These are phyloP conservation scores for Scedosporium aurantiacum DNA, from an alignment of 2,329 filamentous ascomycete genomes.

Conservation along the genomic window DNA sequence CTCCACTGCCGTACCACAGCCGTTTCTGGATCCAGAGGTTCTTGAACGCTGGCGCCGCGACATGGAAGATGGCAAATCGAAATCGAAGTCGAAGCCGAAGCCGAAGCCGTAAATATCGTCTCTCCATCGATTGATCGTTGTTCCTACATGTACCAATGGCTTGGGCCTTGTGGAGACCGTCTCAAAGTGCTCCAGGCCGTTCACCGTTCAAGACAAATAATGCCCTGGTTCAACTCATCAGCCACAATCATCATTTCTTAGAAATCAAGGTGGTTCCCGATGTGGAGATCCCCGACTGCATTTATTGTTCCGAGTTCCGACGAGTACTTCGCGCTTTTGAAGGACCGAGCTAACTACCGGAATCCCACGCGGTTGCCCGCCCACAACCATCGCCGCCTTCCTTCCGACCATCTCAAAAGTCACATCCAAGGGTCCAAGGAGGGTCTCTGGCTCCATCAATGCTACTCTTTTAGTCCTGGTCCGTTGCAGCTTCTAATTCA, in stretches of 20 bases:
- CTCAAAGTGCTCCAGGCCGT: not conserved
- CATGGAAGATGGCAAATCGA: not conserved
- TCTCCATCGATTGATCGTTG: not conserved
- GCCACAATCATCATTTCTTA: not conserved
- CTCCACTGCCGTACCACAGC: conserved; percentile 19
- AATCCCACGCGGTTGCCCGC: not conserved
- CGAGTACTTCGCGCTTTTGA: not conserved
- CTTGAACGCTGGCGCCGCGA: conserved; percentile 13
- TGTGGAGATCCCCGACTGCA: not conserved
- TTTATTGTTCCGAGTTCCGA: not conserved
- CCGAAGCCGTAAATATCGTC: not conserved
- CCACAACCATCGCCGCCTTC: not conserved
- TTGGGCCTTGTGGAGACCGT: not conserved
- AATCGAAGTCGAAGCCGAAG: not conserved
- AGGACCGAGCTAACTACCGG: not conserved
- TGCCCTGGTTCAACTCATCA: not conserved
- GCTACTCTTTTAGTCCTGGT: too few relatives aligned
- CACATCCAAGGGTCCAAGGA: too few relatives aligned
- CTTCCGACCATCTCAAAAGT: not conserved
- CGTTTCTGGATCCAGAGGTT: conserved; percentile 22
- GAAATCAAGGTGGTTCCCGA: not conserved
- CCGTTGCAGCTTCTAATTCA: too few relatives aligned
- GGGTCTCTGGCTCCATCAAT: too few relatives aligned
- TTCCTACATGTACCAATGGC: not conserved
- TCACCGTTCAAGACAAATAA: not conserved